Conservation (phyloP, 2,329 filamentous ascomycete species). For the Emmonsia crescens region DNA sequence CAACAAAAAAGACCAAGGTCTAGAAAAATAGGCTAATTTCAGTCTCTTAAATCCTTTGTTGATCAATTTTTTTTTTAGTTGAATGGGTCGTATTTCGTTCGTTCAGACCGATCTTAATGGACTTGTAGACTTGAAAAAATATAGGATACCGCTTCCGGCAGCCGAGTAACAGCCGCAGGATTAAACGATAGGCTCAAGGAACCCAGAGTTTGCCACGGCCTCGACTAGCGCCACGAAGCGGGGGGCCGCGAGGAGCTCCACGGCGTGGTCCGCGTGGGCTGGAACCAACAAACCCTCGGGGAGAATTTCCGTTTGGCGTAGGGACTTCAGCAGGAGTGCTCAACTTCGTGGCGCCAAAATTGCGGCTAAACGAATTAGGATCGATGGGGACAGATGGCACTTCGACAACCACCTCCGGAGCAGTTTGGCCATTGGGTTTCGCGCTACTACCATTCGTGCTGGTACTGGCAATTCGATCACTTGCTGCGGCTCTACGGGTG, state of each 20-base stretch:
- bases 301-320: conserved; percentile 9
- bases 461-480: background rate
- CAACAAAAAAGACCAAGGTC: background rate
- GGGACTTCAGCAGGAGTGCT: conserved; percentile 24
- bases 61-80: background rate
- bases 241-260: conserved; percentile 24
- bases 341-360: conserved; percentile 23
- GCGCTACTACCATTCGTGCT: background rate
- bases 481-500: conserved; percentile 21
- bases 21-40: background rate
- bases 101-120: background rate
- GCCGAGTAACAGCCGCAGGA: background rate
- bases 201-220: conserved; percentile 36
- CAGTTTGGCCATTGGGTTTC: conserved; percentile 11
- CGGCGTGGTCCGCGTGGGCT: conserved; percentile 27
- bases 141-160: background rate
- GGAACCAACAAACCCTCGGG: conserved; percentile 24
- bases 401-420: conserved; percentile 26
- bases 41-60: background rate
- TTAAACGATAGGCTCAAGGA: conserved; percentile 25
- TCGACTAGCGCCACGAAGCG: conserved; percentile 26
- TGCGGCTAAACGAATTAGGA: conserved; percentile 38
- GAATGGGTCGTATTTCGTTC: background rate
- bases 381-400: conserved; percentile 39
- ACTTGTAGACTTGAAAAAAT: background rate